Evolutionary conservation across 2,329 filamentous ascomycete genomes (phyloP).

Genomic region (Penicillium rolfsii): DNA sequence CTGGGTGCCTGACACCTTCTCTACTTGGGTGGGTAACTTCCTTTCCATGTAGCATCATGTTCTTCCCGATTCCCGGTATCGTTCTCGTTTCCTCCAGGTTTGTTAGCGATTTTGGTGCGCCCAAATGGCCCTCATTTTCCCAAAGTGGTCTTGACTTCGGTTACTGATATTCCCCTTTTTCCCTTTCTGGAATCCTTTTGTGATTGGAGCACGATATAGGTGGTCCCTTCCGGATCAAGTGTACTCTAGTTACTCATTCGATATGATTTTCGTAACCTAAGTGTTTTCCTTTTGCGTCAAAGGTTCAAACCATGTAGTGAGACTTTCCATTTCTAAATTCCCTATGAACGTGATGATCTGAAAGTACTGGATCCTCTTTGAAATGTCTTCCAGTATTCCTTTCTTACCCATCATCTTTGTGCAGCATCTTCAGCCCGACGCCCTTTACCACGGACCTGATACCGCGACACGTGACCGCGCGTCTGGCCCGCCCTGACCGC

Average conservation of each 20-base stretch:
- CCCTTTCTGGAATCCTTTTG: background rate
- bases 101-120: constrained; percentile 33
- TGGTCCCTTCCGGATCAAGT: constrained; percentile 32
- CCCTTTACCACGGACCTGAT: too few species aligned
- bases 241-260: constrained; percentile 36
- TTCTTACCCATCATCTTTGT: background rate
- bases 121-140: constrained; percentile 13
- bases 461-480: constrained; percentile 32
- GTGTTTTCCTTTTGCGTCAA: background rate
- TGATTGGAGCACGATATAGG: constrained; percentile 29
- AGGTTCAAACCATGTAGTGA: background rate
- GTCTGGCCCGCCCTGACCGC: constrained; percentile 17
- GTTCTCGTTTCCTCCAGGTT: constrained; percentile 26
- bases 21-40: constrained; percentile 25
- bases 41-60: constrained; percentile 28
- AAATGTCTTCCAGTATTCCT: background rate
- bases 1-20: constrained; percentile 20
- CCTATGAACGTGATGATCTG: background rate
- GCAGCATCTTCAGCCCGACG: too few species aligned
- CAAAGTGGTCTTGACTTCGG: constrained; percentile 11
- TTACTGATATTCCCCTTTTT: background rate
- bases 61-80: constrained; percentile 15
- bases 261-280: background rate
- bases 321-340: too few species aligned
- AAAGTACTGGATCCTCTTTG: background rate